Percentiles rank a stretch among this genome's conserved stretches.
Conservation (phyloP, 2,329 filamentous ascomycete species). For the Ceratocystis cubensis region DNA sequence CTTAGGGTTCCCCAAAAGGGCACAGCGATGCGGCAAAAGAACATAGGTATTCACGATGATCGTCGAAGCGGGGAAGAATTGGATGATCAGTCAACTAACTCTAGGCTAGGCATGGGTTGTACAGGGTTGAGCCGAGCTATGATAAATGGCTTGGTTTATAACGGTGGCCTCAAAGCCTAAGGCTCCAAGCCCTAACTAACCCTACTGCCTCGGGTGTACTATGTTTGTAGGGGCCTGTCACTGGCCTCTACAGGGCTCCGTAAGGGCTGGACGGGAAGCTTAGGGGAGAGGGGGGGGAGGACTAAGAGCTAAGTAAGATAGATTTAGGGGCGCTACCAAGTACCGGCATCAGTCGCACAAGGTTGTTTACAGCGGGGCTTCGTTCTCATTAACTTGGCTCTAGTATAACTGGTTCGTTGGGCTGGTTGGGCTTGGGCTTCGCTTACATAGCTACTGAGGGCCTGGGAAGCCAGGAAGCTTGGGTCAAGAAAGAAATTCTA, state of each 20-base stretch:
- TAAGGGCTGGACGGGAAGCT: not conserved
- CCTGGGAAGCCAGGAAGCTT: not conserved
- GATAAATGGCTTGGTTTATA: not conserved
- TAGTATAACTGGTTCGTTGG: slow-evolving; percentile 2
- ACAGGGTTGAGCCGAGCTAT: not conserved
- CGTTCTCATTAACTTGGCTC: not conserved
- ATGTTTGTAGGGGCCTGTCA: too few species aligned
- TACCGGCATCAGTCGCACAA: not conserved
- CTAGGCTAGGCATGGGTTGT: not conserved
- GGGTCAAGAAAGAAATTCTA: not conserved
- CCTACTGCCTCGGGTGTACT: too few species aligned
- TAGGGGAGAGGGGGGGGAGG: not conserved
- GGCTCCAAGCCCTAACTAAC: not conserved
- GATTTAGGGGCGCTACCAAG: not conserved
- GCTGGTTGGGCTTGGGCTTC: not conserved
- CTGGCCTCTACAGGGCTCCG: not conserved
- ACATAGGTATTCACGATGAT: not conserved
- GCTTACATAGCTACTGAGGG: not conserved
- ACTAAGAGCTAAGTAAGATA: not conserved
- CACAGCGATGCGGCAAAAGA: not conserved
- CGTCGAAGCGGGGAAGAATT: not conserved
- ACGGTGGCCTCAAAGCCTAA: not conserved
- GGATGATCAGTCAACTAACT: not conserved
- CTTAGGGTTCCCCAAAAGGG: not conserved
- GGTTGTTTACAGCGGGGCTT: slow-evolving; percentile 2